Evolutionary conservation across 495 filamentous ascomycete genomes (phyloP).

Genomic region (Hypoxylon crocopeplum): DNA sequence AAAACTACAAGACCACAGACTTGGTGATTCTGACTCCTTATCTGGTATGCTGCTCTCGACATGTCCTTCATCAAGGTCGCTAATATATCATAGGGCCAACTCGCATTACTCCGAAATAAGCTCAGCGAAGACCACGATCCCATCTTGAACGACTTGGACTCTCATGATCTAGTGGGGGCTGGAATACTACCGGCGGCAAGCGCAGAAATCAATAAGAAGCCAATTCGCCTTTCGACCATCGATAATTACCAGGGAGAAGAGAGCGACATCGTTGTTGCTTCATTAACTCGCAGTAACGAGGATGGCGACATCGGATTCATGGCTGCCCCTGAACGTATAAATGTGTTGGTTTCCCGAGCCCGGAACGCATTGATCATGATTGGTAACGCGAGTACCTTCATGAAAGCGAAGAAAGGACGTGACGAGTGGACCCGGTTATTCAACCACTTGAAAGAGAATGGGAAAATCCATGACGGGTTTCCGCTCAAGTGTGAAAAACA

Average conservation of each 20-base stretch:
- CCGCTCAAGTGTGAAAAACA: slow-evolving; percentile 74
- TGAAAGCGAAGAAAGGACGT: slow-evolving; percentile 65
- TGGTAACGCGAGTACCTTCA: slow-evolving; percentile 73
- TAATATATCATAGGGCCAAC: slow-evolving; percentile 60
- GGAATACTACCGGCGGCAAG: slow-evolving; percentile 65
- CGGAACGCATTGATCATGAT: slow-evolving; percentile 73
- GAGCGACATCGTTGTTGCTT: slow-evolving; percentile 73
- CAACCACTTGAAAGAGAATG: slow-evolving; percentile 57
- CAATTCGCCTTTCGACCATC: slow-evolving; percentile 69
- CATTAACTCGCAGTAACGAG: slow-evolving; percentile 71
- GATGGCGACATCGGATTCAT: slow-evolving; percentile 77
- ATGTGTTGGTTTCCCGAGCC: slow-evolving; percentile 76
- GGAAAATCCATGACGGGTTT: slow-evolving; percentile 72
- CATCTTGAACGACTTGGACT: slow-evolving; percentile 74
- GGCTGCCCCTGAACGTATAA: slow-evolving; percentile 69
- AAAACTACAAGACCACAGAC: slow-evolving; percentile 73
- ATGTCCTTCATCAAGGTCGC: background rate
- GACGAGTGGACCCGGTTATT: slow-evolving; percentile 66
- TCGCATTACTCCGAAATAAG: slow-evolving; percentile 61
- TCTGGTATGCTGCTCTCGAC: slow-evolving; percentile 32
- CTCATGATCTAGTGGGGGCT: slow-evolving; percentile 68
- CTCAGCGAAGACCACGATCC: slow-evolving; percentile 63
- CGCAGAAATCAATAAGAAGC: slow-evolving; percentile 57
- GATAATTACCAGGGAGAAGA: slow-evolving; percentile 88
- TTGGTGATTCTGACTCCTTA: slow-evolving; percentile 80